Percentiles rank a stretch among this genome's conserved stretches.
Conservation (phyloP, 2,329 filamentous ascomycete species). For the Cordyceps farinosa region DNA sequence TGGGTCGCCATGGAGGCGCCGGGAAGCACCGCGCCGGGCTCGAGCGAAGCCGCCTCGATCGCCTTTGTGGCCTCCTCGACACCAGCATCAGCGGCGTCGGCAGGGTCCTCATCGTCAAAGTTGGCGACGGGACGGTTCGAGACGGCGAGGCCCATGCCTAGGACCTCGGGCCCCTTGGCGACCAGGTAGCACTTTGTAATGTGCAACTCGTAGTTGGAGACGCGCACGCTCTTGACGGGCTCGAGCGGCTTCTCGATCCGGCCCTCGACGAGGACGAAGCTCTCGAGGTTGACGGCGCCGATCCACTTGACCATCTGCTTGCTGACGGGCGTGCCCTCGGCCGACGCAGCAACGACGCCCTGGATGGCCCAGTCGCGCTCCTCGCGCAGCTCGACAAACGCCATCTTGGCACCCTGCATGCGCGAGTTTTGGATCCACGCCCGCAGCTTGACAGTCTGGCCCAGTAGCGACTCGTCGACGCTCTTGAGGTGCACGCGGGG, state of each 20-base stretch:
- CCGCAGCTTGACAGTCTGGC: constrained; percentile 70
- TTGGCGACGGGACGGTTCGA: constrained; percentile 54
- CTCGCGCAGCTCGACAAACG: constrained; percentile 80
- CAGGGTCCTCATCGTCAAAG: constrained; percentile 55
- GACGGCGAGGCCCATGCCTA: constrained; percentile 55
- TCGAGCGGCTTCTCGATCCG: constrained; percentile 77
- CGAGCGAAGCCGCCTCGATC: constrained; percentile 40
- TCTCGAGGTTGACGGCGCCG: constrained; percentile 70
- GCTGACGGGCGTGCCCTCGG: constrained; percentile 61
- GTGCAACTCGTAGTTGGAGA: constrained; percentile 81
- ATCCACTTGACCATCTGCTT: constrained; percentile 96
- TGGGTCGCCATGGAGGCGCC: constrained; percentile 79
- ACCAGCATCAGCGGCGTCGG: constrained; percentile 27
- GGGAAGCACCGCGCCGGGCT: constrained; percentile 45
- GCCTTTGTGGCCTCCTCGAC: constrained; percentile 43
- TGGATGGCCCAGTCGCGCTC: constrained; percentile 75
- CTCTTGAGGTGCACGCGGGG: constrained; percentile 58
- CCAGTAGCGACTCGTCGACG: constrained; percentile 62
- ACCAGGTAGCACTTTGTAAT: constrained; percentile 80
- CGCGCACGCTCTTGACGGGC: constrained; percentile 81
- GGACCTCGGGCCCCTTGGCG: constrained; percentile 55
- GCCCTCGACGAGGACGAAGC: constrained; percentile 77
- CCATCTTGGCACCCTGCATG: constrained; percentile 86
- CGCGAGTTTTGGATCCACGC: constrained; percentile 84
- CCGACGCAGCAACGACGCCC: constrained; percentile 70